Evolutionary conservation across 78 protist species (phyloP), one percentile per base, ranked within the genome.

Genomic region (Protostelium mycophagum): DNA sequence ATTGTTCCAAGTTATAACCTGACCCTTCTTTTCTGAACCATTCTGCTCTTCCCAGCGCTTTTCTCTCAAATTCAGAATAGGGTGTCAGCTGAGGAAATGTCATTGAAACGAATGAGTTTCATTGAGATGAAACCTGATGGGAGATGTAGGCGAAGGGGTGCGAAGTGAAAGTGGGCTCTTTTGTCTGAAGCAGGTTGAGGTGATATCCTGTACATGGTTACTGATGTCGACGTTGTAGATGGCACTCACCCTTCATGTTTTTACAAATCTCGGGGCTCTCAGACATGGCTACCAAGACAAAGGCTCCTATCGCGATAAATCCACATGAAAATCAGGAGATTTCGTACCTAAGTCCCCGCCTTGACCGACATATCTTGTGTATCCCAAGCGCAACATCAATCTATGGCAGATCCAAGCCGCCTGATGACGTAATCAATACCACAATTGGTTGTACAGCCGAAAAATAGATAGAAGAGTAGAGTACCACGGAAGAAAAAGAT

Each of bases 141-240:
- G 5, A 85, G 86, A 85, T 37, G 34, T 16, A 36, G 16, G 37
- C 5, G 36, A 85, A 16, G 16, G 37, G 86, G 16, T 35, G 5
- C 37, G 37, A 85, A 85, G 37, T 85, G 36, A 85, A 85, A 23
- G 37, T 85, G 86, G 36, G 86, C 16, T 85, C 86, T 16, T 16
- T 51, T 16, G 73, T 51, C 5, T 5, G 16, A 25, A 85, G 16
- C 86, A 36, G 5, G 86, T 85, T 85, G 35, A 85, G 16, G 73
- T 51, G 73, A 51, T 51, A 51, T 5, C 73, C 73, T 51, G 73
- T 51, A 51, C 31, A 51, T 25, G 5, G 73, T 51, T 5, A 51
- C 31, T 51, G 31, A 51, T 25, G 73, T 51, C 73, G 16, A n/a
- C n/a, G n/a, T n/a, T n/a, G n/a, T n/a, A n/a, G n/a, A n/a, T n/a